Evolutionary conservation across 2,329 filamentous ascomycete species (phyloP).

Genomic region (Nothopassalora personata): DNA sequence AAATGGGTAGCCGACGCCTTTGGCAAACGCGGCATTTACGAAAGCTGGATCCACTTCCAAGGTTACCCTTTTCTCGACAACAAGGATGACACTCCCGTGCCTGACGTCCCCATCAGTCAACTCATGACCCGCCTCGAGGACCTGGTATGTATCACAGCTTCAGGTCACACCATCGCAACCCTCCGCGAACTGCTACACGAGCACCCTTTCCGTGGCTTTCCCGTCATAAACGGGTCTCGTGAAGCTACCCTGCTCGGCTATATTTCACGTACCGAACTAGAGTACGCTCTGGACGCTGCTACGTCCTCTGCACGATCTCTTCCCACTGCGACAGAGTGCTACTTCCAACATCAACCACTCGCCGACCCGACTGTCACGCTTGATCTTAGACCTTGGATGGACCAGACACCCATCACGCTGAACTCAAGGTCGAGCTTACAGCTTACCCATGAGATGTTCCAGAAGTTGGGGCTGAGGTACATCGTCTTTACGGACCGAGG

Average conservation of each 20-base stretch:
- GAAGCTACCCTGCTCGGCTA: constrained; percentile 82
- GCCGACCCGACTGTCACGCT: constrained; percentile 72
- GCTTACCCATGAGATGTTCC: constrained; percentile 88
- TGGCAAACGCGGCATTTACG: constrained; percentile 88
- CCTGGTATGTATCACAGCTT: constrained; percentile 77
- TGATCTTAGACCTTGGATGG: constrained; percentile 95
- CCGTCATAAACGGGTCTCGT: constrained; percentile 73
- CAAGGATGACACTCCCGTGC: constrained; percentile 68
- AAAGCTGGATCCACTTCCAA: constrained; percentile 94
- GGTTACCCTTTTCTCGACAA: constrained; percentile 95
- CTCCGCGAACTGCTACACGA: constrained; percentile 65
- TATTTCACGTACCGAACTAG: constrained; percentile 85
- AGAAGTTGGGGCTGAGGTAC: constrained; percentile 86
- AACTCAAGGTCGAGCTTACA: constrained; percentile 70
- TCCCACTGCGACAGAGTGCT: constrained; percentile 67
- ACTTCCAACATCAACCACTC: constrained; percentile 78
- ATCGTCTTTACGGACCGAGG: constrained; percentile 82
- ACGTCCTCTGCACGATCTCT: constrained; percentile 53
- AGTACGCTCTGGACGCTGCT: constrained; percentile 68
- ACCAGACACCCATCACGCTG: constrained; percentile 91
- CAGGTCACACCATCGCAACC: constrained; percentile 71
- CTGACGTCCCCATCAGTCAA: constrained; percentile 77
- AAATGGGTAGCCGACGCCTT: constrained; percentile 99
- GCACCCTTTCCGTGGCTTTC: constrained; percentile 83
- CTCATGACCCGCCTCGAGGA: constrained; percentile 94